A percentile compares a stretch with the other conserved stretches of the same genome.
phyloP scores from a whole-genome alignment of 331 rosid species.

The Arachis monticola region DNA sequence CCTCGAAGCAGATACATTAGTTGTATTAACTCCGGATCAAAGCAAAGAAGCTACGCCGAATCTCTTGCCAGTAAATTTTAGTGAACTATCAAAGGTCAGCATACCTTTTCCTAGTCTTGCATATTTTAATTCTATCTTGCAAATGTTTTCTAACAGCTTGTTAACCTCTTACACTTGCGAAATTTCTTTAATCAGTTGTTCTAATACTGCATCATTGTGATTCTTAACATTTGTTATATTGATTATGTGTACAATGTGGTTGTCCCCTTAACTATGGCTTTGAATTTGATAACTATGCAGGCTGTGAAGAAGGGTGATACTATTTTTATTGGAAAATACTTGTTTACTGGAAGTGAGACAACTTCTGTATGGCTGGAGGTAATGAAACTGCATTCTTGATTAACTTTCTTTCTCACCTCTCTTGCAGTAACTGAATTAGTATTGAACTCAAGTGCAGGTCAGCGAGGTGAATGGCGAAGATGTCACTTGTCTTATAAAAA shows the following conservation, averaged over 20 bases:
- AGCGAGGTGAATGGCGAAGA: slow-evolving; percentile 71
- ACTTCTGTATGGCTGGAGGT: slow-evolving; percentile 99
- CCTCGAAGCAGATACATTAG: slow-evolving; percentile 53
- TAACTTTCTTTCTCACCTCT: no score
- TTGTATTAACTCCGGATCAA: slow-evolving; percentile 60
- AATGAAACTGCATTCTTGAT: slow-evolving; percentile 34
- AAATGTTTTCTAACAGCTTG: not conserved
- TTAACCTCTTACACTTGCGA: not conserved
- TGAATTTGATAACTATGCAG: slow-evolving; percentile 48
- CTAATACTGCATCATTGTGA: no score
- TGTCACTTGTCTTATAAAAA: slow-evolving; percentile 74
- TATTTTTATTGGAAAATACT: slow-evolving; percentile 86
- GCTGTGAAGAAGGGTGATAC: slow-evolving; percentile 93
- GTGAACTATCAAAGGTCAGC: slow-evolving; percentile 55
- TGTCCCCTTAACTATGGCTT: slow-evolving; percentile 7
- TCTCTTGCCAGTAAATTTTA: slow-evolving; percentile 57
- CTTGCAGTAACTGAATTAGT: slow-evolving; percentile 1
- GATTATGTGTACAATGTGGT: not conserved
- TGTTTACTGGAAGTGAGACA: slow-evolving; percentile 97
- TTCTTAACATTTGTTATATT: not conserved
- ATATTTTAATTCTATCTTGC: not conserved
- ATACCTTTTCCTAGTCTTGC: slow-evolving; percentile 1
- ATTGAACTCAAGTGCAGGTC: slow-evolving; percentile 61
- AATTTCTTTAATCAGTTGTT: not conserved
- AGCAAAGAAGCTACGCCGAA: slow-evolving; percentile 55